Percentiles rank a stretch among this genome's conserved stretches.
Evolutionary conservation across 148 eudicot species (phyloP).

Genomic region (Vaccinium myrtillus): DNA sequence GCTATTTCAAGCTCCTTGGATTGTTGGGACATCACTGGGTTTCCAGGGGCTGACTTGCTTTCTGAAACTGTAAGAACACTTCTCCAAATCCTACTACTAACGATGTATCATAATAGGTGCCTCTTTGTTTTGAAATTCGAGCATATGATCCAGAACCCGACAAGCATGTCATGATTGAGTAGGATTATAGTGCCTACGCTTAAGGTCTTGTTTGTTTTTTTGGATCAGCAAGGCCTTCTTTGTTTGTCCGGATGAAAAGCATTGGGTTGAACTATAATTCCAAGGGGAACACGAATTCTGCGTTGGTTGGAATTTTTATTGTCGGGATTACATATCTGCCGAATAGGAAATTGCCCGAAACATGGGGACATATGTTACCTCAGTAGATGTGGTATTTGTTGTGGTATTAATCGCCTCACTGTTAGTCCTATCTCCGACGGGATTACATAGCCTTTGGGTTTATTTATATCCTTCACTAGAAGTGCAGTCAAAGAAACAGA

Average conservation of each 20-base stretch:
- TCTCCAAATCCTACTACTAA: neutral
- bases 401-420: neutral
- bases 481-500: neutral
- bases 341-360: neutral
- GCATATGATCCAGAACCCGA: neutral
- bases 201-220: neutral
- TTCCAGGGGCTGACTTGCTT: conserved; percentile 81
- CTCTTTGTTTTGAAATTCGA: neutral
- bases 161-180: neutral
- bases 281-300: neutral
- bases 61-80: conserved; percentile 67
- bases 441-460: neutral
- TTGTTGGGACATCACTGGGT: conserved; percentile 76
- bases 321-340: neutral
- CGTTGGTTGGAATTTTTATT: neutral
- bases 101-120: neutral
- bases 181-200: neutral
- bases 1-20: conserved; percentile 42
- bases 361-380: neutral
- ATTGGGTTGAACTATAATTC: neutral
- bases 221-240: neutral
- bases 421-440: neutral
- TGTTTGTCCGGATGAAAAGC: neutral
- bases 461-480: neutral
- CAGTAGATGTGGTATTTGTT: neutral